These are phyloP conservation scores for Clavulina sp. DNA, from an alignment of 768 basidiomycete species.

Conservation along the genomic window DNA sequence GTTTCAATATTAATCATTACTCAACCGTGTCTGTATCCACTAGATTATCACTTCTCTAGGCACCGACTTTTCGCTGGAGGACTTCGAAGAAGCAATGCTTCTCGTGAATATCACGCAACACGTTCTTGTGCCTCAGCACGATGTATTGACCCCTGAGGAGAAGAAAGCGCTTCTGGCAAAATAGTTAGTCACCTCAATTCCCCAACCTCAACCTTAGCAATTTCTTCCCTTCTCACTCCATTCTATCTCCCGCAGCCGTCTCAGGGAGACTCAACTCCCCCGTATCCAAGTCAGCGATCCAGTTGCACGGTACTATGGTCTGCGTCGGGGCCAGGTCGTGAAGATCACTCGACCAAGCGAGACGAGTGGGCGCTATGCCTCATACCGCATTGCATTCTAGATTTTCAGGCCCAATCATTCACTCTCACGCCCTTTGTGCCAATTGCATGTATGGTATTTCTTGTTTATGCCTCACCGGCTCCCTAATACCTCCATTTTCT, in stretches of 20 bases:
- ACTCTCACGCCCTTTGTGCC: too few relatives aligned
- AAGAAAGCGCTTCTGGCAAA: slow-evolving; percentile 73
- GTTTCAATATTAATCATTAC: not conserved
- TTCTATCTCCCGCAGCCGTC: slow-evolving; percentile 38
- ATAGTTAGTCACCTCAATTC: slow-evolving; percentile 49
- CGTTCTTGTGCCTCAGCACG: slow-evolving; percentile 83
- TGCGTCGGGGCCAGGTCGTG: slow-evolving; percentile 89
- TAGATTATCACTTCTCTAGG: slow-evolving; percentile 90
- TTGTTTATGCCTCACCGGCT: too few relatives aligned
- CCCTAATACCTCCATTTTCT: too few relatives aligned
- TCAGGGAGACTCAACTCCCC: slow-evolving; percentile 95
- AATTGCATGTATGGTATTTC: too few relatives aligned
- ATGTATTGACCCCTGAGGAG: slow-evolving; percentile 68
- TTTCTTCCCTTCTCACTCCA: not conserved
- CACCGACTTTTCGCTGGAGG: slow-evolving; percentile 72
- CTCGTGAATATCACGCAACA: slow-evolving; percentile 97
- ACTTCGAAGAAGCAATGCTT: slow-evolving; percentile 90
- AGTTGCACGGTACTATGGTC: slow-evolving; percentile 95
- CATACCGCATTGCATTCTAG: slow-evolving; percentile 68
- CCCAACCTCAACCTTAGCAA: not conserved
- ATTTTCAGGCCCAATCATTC: too few relatives aligned
- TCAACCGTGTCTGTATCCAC: not conserved
- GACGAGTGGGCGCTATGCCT: slow-evolving; percentile 86
- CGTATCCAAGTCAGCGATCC: slow-evolving; percentile 93
- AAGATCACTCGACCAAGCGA: slow-evolving; percentile 96